A percentile compares a stretch with the other conserved stretches of the same genome.
phyloP scores from a whole-genome alignment of 352 stramenopile genomes.

The Phytophthora cryptogea region DNA sequence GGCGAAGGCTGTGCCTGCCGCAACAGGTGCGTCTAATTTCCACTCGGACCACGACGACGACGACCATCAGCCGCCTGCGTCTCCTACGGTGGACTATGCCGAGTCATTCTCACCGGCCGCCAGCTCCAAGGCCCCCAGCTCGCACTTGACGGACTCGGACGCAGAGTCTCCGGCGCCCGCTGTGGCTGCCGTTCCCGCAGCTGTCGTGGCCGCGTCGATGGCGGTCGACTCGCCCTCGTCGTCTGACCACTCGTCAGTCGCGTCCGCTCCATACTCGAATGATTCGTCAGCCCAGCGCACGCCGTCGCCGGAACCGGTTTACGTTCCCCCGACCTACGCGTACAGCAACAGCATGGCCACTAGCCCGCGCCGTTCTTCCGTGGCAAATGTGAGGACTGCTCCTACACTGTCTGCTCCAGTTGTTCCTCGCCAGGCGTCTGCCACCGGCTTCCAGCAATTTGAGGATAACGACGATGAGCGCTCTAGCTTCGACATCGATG shows the following conservation, averaged over 20 bases:
- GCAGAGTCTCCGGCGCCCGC: neutral
- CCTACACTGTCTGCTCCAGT: slow-evolving; percentile 48
- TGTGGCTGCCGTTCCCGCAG: slow-evolving; percentile 18
- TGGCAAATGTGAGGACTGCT: slow-evolving; percentile 27
- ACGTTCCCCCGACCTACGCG: slow-evolving; percentile 30
- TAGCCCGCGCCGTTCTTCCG: slow-evolving; percentile 27
- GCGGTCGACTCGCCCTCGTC: slow-evolving; percentile 25
- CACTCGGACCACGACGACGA: slow-evolving; percentile 34
- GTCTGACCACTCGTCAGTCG: slow-evolving; percentile 23
- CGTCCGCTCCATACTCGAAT: slow-evolving; percentile 20
- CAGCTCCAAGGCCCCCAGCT: slow-evolving; percentile 25
- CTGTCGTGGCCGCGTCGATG: slow-evolving; percentile 35
- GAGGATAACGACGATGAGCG: slow-evolving; percentile 53
- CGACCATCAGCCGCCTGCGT: slow-evolving; percentile 35
- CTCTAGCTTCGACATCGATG: slow-evolving; percentile 85
- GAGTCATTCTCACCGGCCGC: slow-evolving; percentile 56
- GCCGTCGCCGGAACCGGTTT: slow-evolving; percentile 22
- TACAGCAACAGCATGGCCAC: slow-evolving; percentile 35
- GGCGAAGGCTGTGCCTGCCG: slow-evolving; percentile 35
- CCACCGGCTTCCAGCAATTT: slow-evolving; percentile 33
- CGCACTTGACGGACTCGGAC: slow-evolving; percentile 18
- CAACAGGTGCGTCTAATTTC: slow-evolving; percentile 36
- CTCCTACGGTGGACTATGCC: slow-evolving; percentile 57
- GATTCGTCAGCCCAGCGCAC: slow-evolving; percentile 14
- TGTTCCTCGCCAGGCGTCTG: slow-evolving; percentile 31